A percentile compares a stretch with the other conserved stretches of the same genome.
Conservation (phyloP, 164 flowering plant species). For the Nelumbo lutea region DNA sequence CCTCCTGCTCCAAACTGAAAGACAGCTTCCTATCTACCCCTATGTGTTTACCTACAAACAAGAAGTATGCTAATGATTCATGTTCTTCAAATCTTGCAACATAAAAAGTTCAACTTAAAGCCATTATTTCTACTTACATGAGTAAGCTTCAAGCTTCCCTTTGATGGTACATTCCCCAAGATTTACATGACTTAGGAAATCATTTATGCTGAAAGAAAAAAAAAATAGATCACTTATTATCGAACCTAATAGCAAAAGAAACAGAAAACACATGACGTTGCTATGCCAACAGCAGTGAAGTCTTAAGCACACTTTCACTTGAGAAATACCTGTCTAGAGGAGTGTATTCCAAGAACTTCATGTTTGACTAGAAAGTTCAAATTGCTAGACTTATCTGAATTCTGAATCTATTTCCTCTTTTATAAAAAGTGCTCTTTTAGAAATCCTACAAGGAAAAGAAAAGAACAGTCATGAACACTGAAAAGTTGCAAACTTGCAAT, state of each 20-base stretch:
- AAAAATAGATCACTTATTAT: not conserved
- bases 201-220: constrained; percentile 54
- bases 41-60: constrained; percentile 74
- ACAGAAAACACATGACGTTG: not conserved
- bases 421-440: not conserved
- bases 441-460: not conserved
- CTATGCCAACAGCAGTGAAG: not conserved
- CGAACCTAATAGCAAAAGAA: not conserved
- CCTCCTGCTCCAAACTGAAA: constrained; percentile 90
- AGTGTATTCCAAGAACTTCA: constrained; percentile 89
- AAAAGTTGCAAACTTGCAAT: not conserved
- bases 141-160: constrained; percentile 87
- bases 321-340: constrained; percentile 59
- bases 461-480: not conserved
- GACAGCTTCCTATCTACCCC: constrained; percentile 83
- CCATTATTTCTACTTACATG: constrained; percentile 48
- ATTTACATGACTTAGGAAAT: constrained; percentile 59
- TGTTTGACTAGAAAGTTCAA: constrained; percentile 19
- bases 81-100: not conserved
- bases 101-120: not conserved
- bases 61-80: constrained; percentile 1
- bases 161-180: constrained; percentile 80
- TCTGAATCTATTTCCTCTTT: not conserved
- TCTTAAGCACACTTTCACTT: not conserved
- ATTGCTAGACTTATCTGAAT: not conserved